These are phyloP conservation scores for Flaveria linearis DNA, from an alignment of 129 eudicot species.

Conservation along the genomic window DNA sequence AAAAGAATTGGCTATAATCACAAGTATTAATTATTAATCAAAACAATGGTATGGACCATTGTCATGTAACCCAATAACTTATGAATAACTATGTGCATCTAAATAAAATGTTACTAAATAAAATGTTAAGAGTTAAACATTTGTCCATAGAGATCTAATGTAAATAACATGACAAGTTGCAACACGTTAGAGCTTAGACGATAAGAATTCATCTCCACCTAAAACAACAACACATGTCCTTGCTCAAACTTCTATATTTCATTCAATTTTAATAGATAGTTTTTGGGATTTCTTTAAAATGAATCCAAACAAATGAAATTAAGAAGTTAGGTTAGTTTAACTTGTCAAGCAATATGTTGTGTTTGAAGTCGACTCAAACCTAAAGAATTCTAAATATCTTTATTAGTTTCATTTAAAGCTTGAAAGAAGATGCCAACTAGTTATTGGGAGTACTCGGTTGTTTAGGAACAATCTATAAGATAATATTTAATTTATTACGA, in stretches of 20 bases:
- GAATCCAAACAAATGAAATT: too few relatives aligned
- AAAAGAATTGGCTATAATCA: neutral
- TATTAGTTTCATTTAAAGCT: too few relatives aligned
- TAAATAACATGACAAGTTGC: neutral
- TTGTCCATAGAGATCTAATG: too few relatives aligned
- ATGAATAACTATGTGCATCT: neutral
- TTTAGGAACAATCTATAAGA: neutral
- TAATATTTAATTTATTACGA: neutral
- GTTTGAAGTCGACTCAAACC: too few relatives aligned
- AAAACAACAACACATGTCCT: too few relatives aligned
- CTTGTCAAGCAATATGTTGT: too few relatives aligned
- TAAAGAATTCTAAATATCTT: too few relatives aligned
- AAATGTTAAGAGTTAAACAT: neutral
- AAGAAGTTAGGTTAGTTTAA: too few relatives aligned
- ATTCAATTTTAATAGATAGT: too few relatives aligned
- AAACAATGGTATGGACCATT: neutral
- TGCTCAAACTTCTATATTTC: too few relatives aligned
- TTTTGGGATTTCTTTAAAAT: too few relatives aligned
- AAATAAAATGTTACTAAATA: neutral
- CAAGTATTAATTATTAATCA: neutral
- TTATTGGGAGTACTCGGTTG: slow-evolving; percentile 1
- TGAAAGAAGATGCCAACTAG: neutral
- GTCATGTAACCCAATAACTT: neutral
- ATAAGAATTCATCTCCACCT: too few relatives aligned
- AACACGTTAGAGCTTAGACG: neutral